Evolutionary conservation across 768 basidiomycete species (phyloP).

Genomic region (Lactifluus rugatus): DNA sequence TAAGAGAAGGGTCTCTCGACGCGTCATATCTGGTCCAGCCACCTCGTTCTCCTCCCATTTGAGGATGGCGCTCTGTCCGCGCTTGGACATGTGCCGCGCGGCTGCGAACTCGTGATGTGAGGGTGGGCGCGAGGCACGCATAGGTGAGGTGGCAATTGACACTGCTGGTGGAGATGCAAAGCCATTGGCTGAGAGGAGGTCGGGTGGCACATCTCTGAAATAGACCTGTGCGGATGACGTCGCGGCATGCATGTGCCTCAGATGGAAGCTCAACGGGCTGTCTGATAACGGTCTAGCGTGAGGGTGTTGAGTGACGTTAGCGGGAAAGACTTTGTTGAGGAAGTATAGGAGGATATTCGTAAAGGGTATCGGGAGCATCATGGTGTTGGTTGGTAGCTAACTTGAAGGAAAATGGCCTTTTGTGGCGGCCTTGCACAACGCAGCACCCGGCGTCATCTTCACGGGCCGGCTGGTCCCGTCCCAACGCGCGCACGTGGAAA

Average conservation of each 20-base stretch:
- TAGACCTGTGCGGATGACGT: slow-evolving; percentile 45
- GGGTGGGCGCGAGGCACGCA: slow-evolving; percentile 5
- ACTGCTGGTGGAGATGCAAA: slow-evolving; percentile 25
- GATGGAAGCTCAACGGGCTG: slow-evolving; percentile 39
- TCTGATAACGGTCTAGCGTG: not conserved
- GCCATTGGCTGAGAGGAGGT: slow-evolving; percentile 21
- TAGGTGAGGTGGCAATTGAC: not conserved
- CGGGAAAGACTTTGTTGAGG: slow-evolving; percentile 2
- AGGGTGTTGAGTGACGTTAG: not conserved
- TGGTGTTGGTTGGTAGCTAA: not conserved
- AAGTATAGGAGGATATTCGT: slow-evolving; percentile 8
- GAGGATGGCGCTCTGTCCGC: slow-evolving; percentile 28
- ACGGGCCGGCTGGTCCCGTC: no score
- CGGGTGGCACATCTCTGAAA: slow-evolving; percentile 42
- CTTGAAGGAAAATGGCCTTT: not conserved
- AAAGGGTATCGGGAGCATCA: slow-evolving; percentile 11
- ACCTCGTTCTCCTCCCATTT: slow-evolving; percentile 61
- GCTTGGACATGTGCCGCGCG: slow-evolving; percentile 7
- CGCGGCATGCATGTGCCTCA: slow-evolving; percentile 57
- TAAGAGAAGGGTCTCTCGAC: slow-evolving; percentile 59
- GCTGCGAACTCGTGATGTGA: not conserved
- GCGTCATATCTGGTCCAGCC: slow-evolving; percentile 58
- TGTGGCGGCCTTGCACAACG: not conserved
- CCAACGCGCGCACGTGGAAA: no score
- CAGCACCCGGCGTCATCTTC: no score